Evolutionary conservation across 2,329 filamentous ascomycete species (phyloP), one percentile per base, ranked within the genome.

Genomic region (Cladorrhinum sp.): DNA sequence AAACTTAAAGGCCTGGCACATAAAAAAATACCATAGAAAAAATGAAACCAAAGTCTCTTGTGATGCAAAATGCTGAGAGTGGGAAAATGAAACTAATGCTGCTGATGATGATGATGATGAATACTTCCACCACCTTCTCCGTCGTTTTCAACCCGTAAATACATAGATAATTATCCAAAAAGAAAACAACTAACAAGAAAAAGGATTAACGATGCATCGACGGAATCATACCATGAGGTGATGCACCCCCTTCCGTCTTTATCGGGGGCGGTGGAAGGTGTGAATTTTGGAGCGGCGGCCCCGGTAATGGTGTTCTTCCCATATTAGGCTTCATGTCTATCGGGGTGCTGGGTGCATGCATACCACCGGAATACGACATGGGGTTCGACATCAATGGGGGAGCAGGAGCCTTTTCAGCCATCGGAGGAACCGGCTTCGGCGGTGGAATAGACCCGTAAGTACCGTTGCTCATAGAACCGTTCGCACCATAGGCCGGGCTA

Each of bases 281-380:
- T 5, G 59, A 61, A 60, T 62, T 55, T 2, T 58, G 62, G 8
- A 61, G 50, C 48, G 62, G 49, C 38, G 60, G 50, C 29, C 56
- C 38, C 3, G 32, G 25, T 10, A 58, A 22, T 3, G 36, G 41
- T 5, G n/a, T 45, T 18, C 41, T 3, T 16, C 16, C n/a, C 41
- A 45, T 4, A 22, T 45, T 18, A 13, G 41, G 41, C 18, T 45
- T 45, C 41, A 45, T 45, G 18, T 55, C 52, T 4, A 55, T 22
- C 24, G 52, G 52, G 16, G 52, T 55, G 20, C 20, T 25, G 9
- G 52, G 52, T 24, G 52, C 32, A 25, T 41, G 52, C 32, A 45
- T 53, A 25, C 27, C 50, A 52, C 25, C 16, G 10, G 36, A 41
- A 41, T 41, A 41, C 7, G 36, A 3, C 16, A n/a, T 13, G 4